Conservation (phyloP, 2,329 filamentous ascomycete species). For the Mycosphaerelloides madeirae region DNA sequence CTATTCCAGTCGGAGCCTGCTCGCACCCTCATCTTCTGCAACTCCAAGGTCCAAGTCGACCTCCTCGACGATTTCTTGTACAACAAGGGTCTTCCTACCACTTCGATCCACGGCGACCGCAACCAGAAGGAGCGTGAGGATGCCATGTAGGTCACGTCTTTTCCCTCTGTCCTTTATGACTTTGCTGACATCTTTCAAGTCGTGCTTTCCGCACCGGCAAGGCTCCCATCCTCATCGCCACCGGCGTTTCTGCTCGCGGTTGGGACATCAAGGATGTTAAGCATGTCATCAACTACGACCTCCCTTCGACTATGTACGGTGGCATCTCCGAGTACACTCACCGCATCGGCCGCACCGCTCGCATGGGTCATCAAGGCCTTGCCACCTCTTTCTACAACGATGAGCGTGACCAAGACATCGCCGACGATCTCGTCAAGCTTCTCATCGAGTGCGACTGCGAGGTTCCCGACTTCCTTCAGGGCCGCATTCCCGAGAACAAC, state of each 20-base stretch:
- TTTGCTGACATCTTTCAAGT: conserved; percentile 31
- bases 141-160: conserved; percentile 59
- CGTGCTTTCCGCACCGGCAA: conserved; percentile 73
- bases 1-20: conserved; percentile 65
- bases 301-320: conserved; percentile 69
- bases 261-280: conserved; percentile 82
- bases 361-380: conserved; percentile 80
- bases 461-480: conserved; percentile 75
- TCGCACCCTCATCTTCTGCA: conserved; percentile 86
- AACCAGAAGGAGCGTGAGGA: conserved; percentile 91
- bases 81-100: conserved; percentile 70
- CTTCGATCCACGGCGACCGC: conserved; percentile 81
- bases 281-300: conserved; percentile 91
- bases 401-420: conserved; percentile 63
- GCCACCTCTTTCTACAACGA: conserved; percentile 88
- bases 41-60: conserved; percentile 72
- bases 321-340: conserved; percentile 93
- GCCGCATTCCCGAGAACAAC: conserved; percentile 56
- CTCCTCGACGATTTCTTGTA: conserved; percentile 82
- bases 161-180: neutral
- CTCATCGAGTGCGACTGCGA: conserved; percentile 73
- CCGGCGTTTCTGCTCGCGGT: conserved; percentile 80
- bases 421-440: conserved; percentile 69
- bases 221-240: conserved; percentile 77
- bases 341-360: conserved; percentile 90